Conservation (phyloP, 805 yeast species). For the Suhomyces faveliae region DNA sequence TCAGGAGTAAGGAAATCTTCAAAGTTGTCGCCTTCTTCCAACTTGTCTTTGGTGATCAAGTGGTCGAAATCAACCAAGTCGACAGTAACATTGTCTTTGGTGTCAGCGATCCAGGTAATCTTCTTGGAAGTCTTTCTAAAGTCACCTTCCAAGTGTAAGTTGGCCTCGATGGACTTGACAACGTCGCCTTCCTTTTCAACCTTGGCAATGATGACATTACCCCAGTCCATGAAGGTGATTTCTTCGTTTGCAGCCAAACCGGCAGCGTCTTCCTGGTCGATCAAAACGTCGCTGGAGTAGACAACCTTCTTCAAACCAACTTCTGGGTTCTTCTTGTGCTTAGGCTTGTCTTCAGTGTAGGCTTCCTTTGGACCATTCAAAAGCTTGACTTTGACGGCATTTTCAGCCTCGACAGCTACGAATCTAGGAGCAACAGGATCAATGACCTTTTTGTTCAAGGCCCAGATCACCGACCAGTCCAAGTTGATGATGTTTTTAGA, state of each 20-base stretch:
- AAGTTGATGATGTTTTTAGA: conserved; percentile 94
- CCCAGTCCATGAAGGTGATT: conserved; percentile 35
- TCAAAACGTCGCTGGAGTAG: conserved; percentile 20
- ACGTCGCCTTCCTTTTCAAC: conserved; percentile 23
- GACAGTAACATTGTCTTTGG: conserved; percentile 24
- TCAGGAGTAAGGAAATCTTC: conserved; percentile 28
- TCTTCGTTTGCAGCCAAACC: conserved; percentile 26
- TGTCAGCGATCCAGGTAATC: conserved; percentile 33
- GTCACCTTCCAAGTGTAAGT: conserved; percentile 32
- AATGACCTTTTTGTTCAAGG: conserved; percentile 92
- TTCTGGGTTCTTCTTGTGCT: conserved; percentile 32
- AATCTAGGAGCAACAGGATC: conserved; percentile 97
- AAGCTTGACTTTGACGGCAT: conserved; percentile 70
- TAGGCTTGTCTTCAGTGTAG: conserved; percentile 23
- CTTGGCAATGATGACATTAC: conserved; percentile 27
- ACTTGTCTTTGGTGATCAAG: conserved; percentile 34
- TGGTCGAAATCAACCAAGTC: conserved; percentile 31
- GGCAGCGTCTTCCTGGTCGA: conserved; percentile 28
- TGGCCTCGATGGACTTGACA: conserved; percentile 26
- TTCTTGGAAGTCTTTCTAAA: conserved; percentile 32
- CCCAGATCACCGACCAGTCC: conserved; percentile 98
- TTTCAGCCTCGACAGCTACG: conserved; percentile 65
- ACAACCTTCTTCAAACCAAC: conserved; percentile 26
- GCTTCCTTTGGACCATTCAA: conserved; percentile 22
- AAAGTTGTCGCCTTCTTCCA: conserved; percentile 31